A percentile compares a stretch with the other conserved stretches of the same genome.
These are phyloP conservation scores for Taphrina populina DNA, from an alignment of 1,139 yeast genomes.

Conservation along the genomic window DNA sequence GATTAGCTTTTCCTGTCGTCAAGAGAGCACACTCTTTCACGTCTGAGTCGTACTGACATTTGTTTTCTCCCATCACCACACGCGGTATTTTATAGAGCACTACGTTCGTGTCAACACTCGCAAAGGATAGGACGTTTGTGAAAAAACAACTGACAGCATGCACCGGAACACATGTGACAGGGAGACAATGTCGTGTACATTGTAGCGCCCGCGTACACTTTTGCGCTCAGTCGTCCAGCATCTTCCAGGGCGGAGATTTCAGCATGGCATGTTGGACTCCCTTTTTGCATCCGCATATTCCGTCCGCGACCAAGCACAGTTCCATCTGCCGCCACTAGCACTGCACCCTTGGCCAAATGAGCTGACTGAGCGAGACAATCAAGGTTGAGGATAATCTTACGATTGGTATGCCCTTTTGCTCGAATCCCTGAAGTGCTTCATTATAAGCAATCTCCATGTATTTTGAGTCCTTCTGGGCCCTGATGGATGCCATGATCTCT, in stretches of 20 bases:
- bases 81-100: slow-evolving; percentile 10
- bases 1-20: too few relatives aligned
- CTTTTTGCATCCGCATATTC: slow-evolving; percentile 4
- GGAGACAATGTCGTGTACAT: slow-evolving; percentile 23
- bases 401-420: slow-evolving; percentile 11
- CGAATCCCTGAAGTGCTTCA: slow-evolving; percentile 4
- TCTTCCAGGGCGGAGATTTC: slow-evolving; percentile 17
- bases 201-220: slow-evolving; percentile 3
- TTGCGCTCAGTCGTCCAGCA: slow-evolving; percentile 14
- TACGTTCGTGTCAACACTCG: background rate
- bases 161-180: slow-evolving; percentile 19
- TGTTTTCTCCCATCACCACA: slow-evolving; percentile 17
- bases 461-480: background rate
- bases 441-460: slow-evolving; percentile 15
- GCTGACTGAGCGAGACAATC: background rate
- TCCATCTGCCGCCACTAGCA: slow-evolving; percentile 10
- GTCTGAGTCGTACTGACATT: too few relatives aligned
- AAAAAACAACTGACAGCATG: slow-evolving; percentile 4
- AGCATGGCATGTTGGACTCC: slow-evolving; percentile 14
- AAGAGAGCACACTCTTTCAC: too few relatives aligned
- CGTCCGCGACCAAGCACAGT: slow-evolving; percentile 5
- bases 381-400: background rate
- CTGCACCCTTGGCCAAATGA: slow-evolving; percentile 9
- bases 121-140: background rate
- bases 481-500: too few relatives aligned